Conservation (phyloP, 2,329 filamentous ascomycete species). For the Lachnellula cervina region DNA sequence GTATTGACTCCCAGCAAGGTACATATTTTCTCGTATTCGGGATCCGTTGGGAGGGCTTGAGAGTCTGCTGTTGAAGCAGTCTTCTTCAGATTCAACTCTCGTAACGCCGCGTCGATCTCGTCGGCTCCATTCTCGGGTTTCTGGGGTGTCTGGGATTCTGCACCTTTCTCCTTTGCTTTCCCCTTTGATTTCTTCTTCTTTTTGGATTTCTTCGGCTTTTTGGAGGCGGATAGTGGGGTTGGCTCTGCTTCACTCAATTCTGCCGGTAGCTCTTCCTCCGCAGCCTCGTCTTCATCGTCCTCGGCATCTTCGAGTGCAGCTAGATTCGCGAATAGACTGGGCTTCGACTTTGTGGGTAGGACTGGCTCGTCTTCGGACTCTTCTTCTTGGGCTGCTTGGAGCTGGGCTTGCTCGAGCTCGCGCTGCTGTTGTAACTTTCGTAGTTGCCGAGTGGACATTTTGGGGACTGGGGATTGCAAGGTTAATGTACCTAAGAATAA, state of each 20-base stretch:
- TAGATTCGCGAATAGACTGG: slow-evolving; percentile 51
- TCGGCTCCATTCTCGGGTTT: slow-evolving; percentile 41
- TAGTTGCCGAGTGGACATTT: slow-evolving; percentile 33
- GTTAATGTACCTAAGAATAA: not conserved
- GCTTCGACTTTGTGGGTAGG: slow-evolving; percentile 35
- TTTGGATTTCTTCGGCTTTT: slow-evolving; percentile 56
- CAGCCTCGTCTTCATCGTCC: slow-evolving; percentile 25
- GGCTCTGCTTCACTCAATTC: slow-evolving; percentile 31
- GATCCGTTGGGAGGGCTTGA: slow-evolving; percentile 22
- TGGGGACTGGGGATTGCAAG: not conserved
- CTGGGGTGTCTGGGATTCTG: slow-evolving; percentile 24
- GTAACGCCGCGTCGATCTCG: slow-evolving; percentile 62
- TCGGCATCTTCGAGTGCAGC: slow-evolving; percentile 39
- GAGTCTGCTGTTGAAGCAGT: slow-evolving; percentile 12
- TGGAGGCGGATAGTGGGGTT: slow-evolving; percentile 27
- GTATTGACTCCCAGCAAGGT: slow-evolving; percentile 58
- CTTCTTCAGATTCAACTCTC: slow-evolving; percentile 48
- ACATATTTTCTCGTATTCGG: slow-evolving; percentile 42
- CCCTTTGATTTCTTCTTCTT: slow-evolving; percentile 57
- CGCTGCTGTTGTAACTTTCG: slow-evolving; percentile 33
- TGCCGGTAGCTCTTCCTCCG: slow-evolving; percentile 28
- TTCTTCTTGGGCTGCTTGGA: slow-evolving; percentile 25
- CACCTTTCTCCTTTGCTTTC: slow-evolving; percentile 37
- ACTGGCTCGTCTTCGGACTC: slow-evolving; percentile 28
- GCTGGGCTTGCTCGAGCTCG: slow-evolving; percentile 26